Base-by-base conservation (phyloP, 2,329 filamentous ascomycete species). In the Lasiodiplodia hormozganensis region DNA sequence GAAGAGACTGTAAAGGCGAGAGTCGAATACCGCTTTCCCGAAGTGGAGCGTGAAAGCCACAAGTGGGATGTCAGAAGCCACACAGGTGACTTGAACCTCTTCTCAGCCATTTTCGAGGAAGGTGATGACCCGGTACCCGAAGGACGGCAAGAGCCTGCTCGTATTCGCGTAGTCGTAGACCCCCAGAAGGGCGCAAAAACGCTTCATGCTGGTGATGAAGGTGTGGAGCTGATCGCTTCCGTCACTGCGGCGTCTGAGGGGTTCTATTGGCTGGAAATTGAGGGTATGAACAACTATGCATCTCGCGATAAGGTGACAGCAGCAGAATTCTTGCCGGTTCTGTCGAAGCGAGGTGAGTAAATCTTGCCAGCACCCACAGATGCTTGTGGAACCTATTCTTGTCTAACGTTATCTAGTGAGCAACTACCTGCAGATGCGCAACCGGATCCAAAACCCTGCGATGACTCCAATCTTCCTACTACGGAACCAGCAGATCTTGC, bases 1-100 rank as follows among this genome's bases (percentile, higher is more conserved):
- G 95, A 98, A 79, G 96, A 98, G 71, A 85, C 97, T 14, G 88
- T 90, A 58, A 96, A 95, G 80, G 94, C 94, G 10, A 89, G 90
- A 71, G 89, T 97, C 16, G 95, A 97, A 79, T 91, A 90, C 6
- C 88, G 94, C 12, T 97, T 96, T 74, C 83, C 92, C 0, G 94
- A 97, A 76, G 78, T 83, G n/a, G 93, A 97, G 81, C 88, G 94
- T 69, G 93, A 97, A 77, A 88, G 90, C 69, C 86, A 89, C 18
- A 89, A 87, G 73, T 97, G 93, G 94, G 92, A 92, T 38, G 86
- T 96, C 38, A 88, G 93, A 47, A 91, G 89, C 23, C 85, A 86
- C 7, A 74, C 80, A n/a, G 84, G 84, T 47, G 90, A 83, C 65
- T 77, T 88, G 31, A 84, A 82, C 57, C 78, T 87, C 34, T 81